phyloP scores from a whole-genome alignment of 2,329 filamentous ascomycete species.

The Sarocladiaceae sp. region DNA sequence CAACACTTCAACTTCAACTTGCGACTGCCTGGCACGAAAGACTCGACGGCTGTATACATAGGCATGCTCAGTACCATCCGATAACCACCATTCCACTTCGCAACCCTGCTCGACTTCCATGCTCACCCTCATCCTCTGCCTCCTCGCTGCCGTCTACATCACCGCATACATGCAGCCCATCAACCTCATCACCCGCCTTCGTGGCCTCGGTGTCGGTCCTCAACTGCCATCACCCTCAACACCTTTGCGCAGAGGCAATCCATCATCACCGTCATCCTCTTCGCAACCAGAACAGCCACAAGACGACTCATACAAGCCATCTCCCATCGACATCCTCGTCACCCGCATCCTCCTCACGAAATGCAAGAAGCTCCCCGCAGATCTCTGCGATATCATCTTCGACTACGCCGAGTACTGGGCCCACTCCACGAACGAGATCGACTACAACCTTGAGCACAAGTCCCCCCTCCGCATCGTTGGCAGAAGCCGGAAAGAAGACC shows the following conservation, averaged over 20 bases:
- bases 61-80: no score
- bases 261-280: no score
- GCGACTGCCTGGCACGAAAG: no score
- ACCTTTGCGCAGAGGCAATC: no score
- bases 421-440: conserved; percentile 32
- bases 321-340: conserved; percentile 41
- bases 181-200: not conserved
- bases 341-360: conserved; percentile 42
- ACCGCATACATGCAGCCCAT: not conserved
- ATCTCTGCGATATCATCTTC: conserved; percentile 49
- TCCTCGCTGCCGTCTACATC: not conserved
- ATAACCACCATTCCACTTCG: no score
- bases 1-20: no score
- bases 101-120: no score
- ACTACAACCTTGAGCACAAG: conserved; percentile 19
- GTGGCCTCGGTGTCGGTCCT: not conserved
- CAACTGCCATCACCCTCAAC: not conserved
- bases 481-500: conserved; percentile 20
- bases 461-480: conserved; percentile 19
- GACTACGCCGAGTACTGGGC: conserved; percentile 60
- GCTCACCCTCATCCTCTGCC: not conserved
- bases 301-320: conserved; percentile 25
- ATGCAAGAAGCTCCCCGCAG: conserved; percentile 40
- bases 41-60: no score
- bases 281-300: not conserved